Percentiles rank a stretch among this genome's conserved stretches.
phyloP scores from a whole-genome alignment of 495 filamentous ascomycete genomes.

The Podospora sp. region DNA sequence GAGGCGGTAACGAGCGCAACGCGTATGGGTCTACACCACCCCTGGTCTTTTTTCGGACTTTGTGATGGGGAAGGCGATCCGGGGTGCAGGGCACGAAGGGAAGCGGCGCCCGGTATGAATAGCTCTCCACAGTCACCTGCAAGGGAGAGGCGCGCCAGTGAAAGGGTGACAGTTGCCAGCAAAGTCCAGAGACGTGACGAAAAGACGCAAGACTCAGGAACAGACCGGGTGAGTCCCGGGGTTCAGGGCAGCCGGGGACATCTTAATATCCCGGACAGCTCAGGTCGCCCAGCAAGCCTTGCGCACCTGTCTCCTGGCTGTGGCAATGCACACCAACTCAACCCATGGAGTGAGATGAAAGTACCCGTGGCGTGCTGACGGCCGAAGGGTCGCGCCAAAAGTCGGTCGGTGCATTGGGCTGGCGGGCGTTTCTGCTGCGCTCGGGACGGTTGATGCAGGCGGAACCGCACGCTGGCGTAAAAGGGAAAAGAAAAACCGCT shows the following conservation, averaged over 20 bases:
- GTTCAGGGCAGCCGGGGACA: background rate
- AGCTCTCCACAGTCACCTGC: background rate
- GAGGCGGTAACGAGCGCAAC: background rate
- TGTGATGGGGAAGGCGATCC: background rate
- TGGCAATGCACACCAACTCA: slow-evolving; percentile 12
- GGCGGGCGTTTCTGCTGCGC: background rate
- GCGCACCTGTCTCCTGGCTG: slow-evolving; percentile 4
- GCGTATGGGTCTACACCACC: background rate
- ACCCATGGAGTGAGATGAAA: slow-evolving; percentile 4
- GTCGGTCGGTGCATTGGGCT: slow-evolving; percentile 7
- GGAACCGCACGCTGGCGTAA: background rate
- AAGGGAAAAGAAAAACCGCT: background rate
- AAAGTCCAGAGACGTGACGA: background rate
- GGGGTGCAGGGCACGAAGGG: background rate
- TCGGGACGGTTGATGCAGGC: background rate
- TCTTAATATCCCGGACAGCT: slow-evolving; percentile 12
- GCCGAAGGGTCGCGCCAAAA: background rate
- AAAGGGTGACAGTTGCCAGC: background rate
- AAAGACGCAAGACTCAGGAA: background rate
- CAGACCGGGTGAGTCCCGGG: background rate
- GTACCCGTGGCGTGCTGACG: slow-evolving; percentile 13
- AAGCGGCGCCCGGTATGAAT: background rate
- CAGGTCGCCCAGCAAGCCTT: background rate
- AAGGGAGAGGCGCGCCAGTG: background rate
- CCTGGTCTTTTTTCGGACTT: slow-evolving; percentile 5